Base-by-base conservation (phyloP, 805 yeast genomes). In the Teunomyces gatunensis region DNA sequence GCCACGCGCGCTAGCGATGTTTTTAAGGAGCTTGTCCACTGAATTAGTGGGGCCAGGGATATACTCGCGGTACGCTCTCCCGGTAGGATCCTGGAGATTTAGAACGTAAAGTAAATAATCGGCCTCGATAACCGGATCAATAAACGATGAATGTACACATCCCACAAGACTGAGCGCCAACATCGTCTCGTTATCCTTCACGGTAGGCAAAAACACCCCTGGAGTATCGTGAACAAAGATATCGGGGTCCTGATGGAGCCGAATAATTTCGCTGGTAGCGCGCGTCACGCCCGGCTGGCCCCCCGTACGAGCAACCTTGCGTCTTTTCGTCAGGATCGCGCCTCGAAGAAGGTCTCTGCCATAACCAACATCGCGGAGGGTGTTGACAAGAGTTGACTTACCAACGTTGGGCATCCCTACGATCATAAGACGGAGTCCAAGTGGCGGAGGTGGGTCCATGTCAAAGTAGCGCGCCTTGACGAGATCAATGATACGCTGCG, bases 371-470 rank as follows among this genome's bases (percentile, higher is more conserved):
- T 68, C 68, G 49, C 97, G 68, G 44, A 91, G 67, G 0, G 85
- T 74, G 59, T 94, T 94, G 23, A 91, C 85, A 42, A 94, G 63
- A 0, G 97, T 86, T 10, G 96, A 87, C 65, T 94, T 94, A 0
- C 99, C 99, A n/a, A 90, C 96, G 62, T 94, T 94, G 1, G 99
- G 99, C 94, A 94, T 87, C 0, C 99, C 99, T 5, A 85, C 83
- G 39, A 92, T 80, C 73, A 91, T 73, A 48, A 87, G 65, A 18
- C 90, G 67, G 42, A 87, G 69, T 0, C 98, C 98, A 49, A 90
- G 65, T 0, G 97, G 97, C 0, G 96, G 95, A 1, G 84, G 80
- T 0, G 92, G 89, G 15, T 63, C 64, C 75, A 81, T 70, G 3
- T 61, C 52, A 23, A 64, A 52, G 55, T 78, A 76, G 45, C 69